These are phyloP conservation scores for Passiflora organensis DNA, from an alignment of 345 rosid species.

Conservation along the genomic window DNA sequence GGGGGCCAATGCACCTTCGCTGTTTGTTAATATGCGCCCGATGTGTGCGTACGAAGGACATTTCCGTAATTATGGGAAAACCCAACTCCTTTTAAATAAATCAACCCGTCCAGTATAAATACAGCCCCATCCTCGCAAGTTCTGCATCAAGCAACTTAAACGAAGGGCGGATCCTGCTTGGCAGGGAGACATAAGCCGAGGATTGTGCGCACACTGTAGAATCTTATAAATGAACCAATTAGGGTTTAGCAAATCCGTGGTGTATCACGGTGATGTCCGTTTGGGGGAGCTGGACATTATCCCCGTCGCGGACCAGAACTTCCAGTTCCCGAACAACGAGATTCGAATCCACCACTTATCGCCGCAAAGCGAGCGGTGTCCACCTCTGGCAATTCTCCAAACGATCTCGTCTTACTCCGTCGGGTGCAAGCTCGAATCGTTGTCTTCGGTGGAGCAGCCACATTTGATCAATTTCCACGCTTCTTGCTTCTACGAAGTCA, in stretches of 20 bases:
- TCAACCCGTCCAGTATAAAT: conserved; percentile 34
- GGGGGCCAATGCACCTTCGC: no score
- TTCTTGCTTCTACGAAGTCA: conserved; percentile 74
- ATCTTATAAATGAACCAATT: conserved; percentile 53
- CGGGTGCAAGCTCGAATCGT: conserved; percentile 87
- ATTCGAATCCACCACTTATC: conserved; percentile 81
- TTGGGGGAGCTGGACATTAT: conserved; percentile 78
- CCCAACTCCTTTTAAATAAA: conserved; percentile 4
- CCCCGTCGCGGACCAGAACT: conserved; percentile 44
- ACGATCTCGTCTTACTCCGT: conserved; percentile 77
- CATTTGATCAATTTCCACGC: conserved; percentile 84
- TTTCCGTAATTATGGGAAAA: conserved; percentile 29
- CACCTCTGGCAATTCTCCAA: conserved; percentile 85
- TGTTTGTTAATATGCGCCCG: no score
- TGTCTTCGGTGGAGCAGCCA: conserved; percentile 47
- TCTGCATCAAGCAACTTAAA: not conserved
- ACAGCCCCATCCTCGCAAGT: not conserved
- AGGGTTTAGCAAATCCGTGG: conserved; percentile 72
- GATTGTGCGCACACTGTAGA: not conserved
- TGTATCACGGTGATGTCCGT: conserved; percentile 66
- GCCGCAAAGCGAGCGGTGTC: conserved; percentile 72
- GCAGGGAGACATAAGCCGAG: conserved; percentile 15
- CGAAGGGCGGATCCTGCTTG: conserved; percentile 9
- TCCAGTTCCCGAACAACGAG: conserved; percentile 86
- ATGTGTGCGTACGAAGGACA: conserved; percentile 11